Evolutionary conservation across 2,329 filamentous ascomycete genomes (phyloP).

Genomic region (Myotisia sp.): DNA sequence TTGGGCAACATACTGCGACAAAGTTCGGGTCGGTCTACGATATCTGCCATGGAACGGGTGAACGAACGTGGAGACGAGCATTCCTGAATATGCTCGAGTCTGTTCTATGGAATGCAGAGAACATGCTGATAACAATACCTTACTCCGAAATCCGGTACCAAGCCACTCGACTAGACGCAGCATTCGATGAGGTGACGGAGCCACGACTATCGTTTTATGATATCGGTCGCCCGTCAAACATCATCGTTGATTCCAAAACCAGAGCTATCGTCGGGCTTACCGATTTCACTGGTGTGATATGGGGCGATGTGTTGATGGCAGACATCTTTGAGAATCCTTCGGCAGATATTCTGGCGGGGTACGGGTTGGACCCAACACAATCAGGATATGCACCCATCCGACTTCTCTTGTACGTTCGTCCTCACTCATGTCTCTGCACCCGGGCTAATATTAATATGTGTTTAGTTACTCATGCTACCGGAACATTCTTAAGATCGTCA

Average conservation of each 20-base stretch:
- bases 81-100: conserved; percentile 40
- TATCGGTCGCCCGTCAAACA: conserved; percentile 35
- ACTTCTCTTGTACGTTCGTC: conserved; percentile 22
- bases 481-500: conserved; percentile 22
- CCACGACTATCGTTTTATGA: conserved; percentile 40
- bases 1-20: conserved; percentile 33
- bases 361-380: conserved; percentile 17
- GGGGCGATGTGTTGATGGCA: conserved; percentile 43
- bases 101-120: conserved; percentile 43
- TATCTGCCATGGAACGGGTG: conserved; percentile 34
- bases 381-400: conserved; percentile 18
- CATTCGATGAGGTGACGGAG: conserved; percentile 37
- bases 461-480: conserved; percentile 28
- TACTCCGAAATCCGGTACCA: conserved; percentile 41
- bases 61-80: conserved; percentile 38
- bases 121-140: conserved; percentile 43
- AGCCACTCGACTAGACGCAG: conserved; percentile 29
- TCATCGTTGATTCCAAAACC: conserved; percentile 37
- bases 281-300: conserved; percentile 40
- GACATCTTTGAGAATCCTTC: conserved; percentile 33
- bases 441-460: not conserved
- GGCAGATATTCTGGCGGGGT: conserved; percentile 24
- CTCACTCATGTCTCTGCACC: not conserved
- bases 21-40: conserved; percentile 38
- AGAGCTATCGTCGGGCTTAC: conserved; percentile 37